phyloP scores from a whole-genome alignment of 176 grass and related monocot genomes.

The Chloris gayana region DNA sequence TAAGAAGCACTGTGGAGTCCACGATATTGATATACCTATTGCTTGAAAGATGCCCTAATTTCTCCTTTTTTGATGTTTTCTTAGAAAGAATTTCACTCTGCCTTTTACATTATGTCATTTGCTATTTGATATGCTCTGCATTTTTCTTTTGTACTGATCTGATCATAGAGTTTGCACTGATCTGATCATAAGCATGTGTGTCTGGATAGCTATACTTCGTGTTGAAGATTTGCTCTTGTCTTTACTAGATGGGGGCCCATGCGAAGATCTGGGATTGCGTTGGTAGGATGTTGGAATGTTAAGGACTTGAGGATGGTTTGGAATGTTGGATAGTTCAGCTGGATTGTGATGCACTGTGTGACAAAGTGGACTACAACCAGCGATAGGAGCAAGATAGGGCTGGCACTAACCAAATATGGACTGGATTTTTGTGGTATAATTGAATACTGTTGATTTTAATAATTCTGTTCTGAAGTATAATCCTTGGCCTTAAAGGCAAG shows the following conservation, averaged over 20 bases:
- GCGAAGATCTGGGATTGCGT: slow-evolving; percentile 54
- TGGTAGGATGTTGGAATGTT: slow-evolving; percentile 59
- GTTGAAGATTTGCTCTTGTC: slow-evolving; percentile 61
- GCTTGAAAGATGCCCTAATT: background rate
- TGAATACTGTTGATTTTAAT: slow-evolving; percentile 44
- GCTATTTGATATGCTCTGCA: slow-evolving; percentile 12
- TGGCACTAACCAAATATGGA: slow-evolving; percentile 44
- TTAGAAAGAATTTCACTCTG: too few species aligned
- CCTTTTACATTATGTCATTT: background rate
- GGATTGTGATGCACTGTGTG: slow-evolving; percentile 49
- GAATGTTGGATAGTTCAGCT: slow-evolving; percentile 55
- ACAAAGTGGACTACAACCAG: slow-evolving; percentile 53
- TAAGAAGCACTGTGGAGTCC: background rate
- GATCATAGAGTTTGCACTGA: slow-evolving; percentile 25
- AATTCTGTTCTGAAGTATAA: slow-evolving; percentile 39
- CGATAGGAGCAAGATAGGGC: slow-evolving; percentile 53
- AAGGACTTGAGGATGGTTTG: slow-evolving; percentile 53
- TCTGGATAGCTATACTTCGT: slow-evolving; percentile 38
- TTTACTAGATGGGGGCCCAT: slow-evolving; percentile 62
- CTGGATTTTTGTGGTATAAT: slow-evolving; percentile 50
- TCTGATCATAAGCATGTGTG: slow-evolving; percentile 30
- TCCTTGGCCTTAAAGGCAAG: too few species aligned
- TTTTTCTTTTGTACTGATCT: slow-evolving; percentile 12
- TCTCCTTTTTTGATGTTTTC: background rate
- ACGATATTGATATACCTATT: slow-evolving; percentile 19